Percentiles rank a stretch among this genome's conserved stretches.
phyloP scores from a whole-genome alignment of 1,284 basidiomycete species.

The Fomitopsis palustris region DNA sequence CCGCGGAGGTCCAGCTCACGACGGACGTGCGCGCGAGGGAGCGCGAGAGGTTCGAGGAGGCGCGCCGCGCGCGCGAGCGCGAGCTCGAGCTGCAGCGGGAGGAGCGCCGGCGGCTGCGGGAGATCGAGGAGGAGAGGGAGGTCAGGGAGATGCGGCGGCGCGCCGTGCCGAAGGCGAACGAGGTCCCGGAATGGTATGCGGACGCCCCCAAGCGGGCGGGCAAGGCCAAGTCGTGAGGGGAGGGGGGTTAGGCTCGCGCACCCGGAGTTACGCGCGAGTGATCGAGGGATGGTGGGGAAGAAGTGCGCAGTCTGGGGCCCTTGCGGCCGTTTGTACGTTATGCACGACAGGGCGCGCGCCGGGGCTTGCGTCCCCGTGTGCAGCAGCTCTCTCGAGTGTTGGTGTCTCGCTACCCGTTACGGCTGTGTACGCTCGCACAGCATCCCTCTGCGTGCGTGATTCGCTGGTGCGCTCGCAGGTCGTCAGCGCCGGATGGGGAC shows the following conservation, averaged over 20 bases:
- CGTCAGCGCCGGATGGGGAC: background rate
- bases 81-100: constrained; percentile 43
- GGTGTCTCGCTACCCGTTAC: background rate
- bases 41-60: constrained; percentile 59
- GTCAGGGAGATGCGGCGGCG: constrained; percentile 53
- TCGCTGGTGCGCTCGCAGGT: background rate
- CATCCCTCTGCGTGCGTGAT: background rate
- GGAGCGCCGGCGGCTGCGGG: constrained; percentile 38
- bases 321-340: constrained; percentile 14
- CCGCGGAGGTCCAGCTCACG: constrained; percentile 42
- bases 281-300: constrained; percentile 1
- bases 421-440: background rate
- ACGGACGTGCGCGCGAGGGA: constrained; percentile 56
- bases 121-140: constrained; percentile 54
- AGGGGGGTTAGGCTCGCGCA: too few species aligned
- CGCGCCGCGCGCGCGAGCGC: constrained; percentile 50
- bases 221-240: constrained; percentile 14
- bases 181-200: constrained; percentile 73
- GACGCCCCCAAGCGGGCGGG: constrained; percentile 45
- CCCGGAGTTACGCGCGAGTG: background rate
- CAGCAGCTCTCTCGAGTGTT: background rate
- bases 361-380: background rate
- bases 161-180: constrained; percentile 64
- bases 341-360: background rate
- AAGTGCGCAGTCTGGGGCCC: background rate